Conservation (phyloP, 1,284 basidiomycete genomes). For the Serendipita sp. region DNA sequence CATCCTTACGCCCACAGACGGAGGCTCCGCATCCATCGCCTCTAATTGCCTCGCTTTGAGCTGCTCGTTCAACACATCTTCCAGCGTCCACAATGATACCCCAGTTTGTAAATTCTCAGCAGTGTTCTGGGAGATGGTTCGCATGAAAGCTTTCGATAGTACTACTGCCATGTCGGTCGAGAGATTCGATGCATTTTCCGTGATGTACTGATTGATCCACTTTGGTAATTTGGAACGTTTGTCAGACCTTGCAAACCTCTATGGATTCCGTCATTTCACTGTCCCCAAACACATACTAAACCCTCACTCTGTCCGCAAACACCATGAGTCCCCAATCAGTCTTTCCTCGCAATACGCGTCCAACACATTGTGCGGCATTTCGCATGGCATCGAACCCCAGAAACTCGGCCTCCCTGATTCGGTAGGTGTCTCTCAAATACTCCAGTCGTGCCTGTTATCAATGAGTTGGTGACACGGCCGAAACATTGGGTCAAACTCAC, state of each 20-base stretch:
- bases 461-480: not conserved
- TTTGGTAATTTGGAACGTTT: conserved; percentile 94
- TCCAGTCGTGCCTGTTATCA: conserved; percentile 63
- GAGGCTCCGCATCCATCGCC: conserved; percentile 29
- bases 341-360: conserved; percentile 93
- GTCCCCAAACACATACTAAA: not conserved
- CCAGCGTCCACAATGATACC: conserved; percentile 85
- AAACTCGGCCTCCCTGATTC: conserved; percentile 97
- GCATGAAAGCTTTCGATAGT: conserved; percentile 91
- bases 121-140: conserved; percentile 92
- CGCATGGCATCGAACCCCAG: conserved; percentile 99
- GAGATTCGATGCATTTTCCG: conserved; percentile 89
- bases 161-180: conserved; percentile 98
- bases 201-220: conserved; percentile 99
- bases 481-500: conserved; percentile 12
- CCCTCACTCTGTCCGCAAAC: conserved; percentile 86
- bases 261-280: conserved; percentile 10
- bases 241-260: conserved; percentile 94
- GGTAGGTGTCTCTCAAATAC: conserved; percentile 95
- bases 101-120: conserved; percentile 87
- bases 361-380: conserved; percentile 97
- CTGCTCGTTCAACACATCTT: conserved; percentile 71
- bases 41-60: conserved; percentile 54
- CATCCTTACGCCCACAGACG: conserved; percentile 15
- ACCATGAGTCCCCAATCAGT: conserved; percentile 99